These are phyloP conservation scores for Saccharomyces jurei DNA, from an alignment of 805 yeast species.

Conservation along the genomic window DNA sequence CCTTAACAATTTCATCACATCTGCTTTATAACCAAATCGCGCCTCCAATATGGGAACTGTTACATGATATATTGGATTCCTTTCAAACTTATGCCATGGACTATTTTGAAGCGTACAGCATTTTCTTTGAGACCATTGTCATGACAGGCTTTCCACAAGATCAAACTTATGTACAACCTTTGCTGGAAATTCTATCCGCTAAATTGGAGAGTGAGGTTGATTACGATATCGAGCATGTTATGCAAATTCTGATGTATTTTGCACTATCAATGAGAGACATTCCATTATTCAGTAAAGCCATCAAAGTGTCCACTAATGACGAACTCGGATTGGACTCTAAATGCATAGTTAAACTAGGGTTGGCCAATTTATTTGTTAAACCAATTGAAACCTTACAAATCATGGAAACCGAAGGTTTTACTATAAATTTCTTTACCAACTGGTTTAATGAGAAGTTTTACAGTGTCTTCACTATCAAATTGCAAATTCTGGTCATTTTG, in stretches of 20 bases:
- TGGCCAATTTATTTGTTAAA: conserved; percentile 57
- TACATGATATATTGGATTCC: conserved; percentile 40
- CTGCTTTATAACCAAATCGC: conserved; percentile 38
- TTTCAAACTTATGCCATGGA: conserved; percentile 55
- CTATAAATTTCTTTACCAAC: conserved; percentile 43
- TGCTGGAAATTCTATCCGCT: conserved; percentile 21
- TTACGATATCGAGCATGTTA: conserved; percentile 32
- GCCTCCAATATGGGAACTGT: conserved; percentile 47
- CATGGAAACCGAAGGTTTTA: conserved; percentile 40
- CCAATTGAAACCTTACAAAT: conserved; percentile 46
- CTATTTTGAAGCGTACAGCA: conserved; percentile 46
- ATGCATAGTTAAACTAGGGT: conserved; percentile 48
- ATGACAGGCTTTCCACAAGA: conserved; percentile 42
- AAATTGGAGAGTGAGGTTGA: conserved; percentile 31
- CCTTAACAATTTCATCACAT: conserved; percentile 43
- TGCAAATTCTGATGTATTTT: conserved; percentile 28
- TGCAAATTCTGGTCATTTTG: conserved; percentile 60
- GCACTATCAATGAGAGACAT: conserved; percentile 28
- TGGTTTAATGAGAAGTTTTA: conserved; percentile 59
- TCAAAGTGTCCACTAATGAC: conserved; percentile 26
- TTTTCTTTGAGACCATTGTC: conserved; percentile 50
- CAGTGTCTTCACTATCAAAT: conserved; percentile 71
- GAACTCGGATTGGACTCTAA: conserved; percentile 33
- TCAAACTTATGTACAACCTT: conserved; percentile 21
- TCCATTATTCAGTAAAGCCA: conserved; percentile 22